A percentile compares a stretch with the other conserved stretches of the same genome.
Conservation (phyloP, 192 early-diverging fungal species). For the Linnemannia schmuckeri region DNA sequence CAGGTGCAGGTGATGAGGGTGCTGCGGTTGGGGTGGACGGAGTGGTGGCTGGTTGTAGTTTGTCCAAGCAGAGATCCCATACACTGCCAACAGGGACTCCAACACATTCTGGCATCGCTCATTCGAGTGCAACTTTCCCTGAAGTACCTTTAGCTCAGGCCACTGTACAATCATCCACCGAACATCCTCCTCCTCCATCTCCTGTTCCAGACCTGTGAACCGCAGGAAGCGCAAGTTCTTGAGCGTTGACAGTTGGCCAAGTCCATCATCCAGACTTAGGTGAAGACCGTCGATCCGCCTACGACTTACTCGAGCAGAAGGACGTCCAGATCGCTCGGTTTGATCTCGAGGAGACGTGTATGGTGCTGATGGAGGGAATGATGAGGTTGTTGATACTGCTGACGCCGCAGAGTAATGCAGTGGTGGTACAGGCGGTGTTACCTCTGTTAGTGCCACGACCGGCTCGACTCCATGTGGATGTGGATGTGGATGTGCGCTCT, state of each 20-base stretch:
- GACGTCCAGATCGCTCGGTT: neutral
- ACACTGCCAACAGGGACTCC: slow-evolving; percentile 1
- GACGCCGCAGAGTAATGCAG: neutral
- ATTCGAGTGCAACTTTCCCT: slow-evolving; percentile 31
- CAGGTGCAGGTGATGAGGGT: neutral
- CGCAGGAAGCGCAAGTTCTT: slow-evolving; percentile 29
- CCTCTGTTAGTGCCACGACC: neutral
- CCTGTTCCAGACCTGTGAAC: slow-evolving; percentile 22
- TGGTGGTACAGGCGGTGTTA: neutral
- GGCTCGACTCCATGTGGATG: neutral
- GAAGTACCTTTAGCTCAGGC: slow-evolving; percentile 15
- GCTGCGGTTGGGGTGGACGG: neutral
- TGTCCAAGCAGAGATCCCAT: slow-evolving; percentile 24
- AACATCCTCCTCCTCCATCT: slow-evolving; percentile 20
- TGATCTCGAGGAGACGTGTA: neutral
- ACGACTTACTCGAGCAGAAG: neutral
- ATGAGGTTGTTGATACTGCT: neutral
- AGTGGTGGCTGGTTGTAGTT: slow-evolving; percentile 10
- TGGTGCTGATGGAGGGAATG: neutral
- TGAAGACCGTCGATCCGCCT: slow-evolving; percentile 17
- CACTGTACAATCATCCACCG: slow-evolving; percentile 37
- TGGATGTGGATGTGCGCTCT: neutral
- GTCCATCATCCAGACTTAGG: slow-evolving; percentile 14
- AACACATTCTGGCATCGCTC: slow-evolving; percentile 4
- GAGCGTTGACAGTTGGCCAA: slow-evolving; percentile 12